Evolutionary conservation across 192 early-diverging fungal species (phyloP).

Genomic region (Cetraspora pellucida): DNA sequence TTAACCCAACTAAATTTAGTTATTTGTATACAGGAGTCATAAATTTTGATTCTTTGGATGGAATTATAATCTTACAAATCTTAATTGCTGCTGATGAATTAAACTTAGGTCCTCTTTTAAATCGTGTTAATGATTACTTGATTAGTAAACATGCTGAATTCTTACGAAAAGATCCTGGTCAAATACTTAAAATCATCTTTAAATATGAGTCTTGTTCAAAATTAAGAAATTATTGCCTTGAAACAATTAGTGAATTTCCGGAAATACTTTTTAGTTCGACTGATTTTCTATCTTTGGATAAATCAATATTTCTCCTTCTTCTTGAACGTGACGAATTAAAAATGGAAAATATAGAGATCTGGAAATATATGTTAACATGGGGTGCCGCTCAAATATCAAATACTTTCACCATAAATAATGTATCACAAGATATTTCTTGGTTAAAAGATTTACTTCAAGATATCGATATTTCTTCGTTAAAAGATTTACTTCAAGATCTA

Average conservation of each 20-base stretch:
- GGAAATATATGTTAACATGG: slow-evolving; percentile 10
- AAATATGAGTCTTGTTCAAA: neutral
- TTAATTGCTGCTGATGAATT: slow-evolving; percentile 7
- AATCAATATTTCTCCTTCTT: neutral
- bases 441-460: neutral
- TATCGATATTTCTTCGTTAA: neutral
- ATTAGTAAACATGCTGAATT: neutral
- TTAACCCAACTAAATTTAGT: neutral
- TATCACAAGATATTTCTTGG: neutral
- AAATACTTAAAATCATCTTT: slow-evolving; percentile 1
- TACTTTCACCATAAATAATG: neutral
- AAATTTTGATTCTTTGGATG: neutral
- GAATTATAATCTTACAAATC: neutral
- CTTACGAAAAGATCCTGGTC: neutral
- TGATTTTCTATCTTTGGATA: neutral
- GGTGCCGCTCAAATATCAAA: slow-evolving; percentile 1
- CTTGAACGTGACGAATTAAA: neutral
- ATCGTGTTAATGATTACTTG: neutral
- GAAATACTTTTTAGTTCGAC: neutral
- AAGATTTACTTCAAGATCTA: neutral
- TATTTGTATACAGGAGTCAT: slow-evolving; percentile 21
- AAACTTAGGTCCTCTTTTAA: neutral
- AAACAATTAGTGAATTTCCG: neutral
- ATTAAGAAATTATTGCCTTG: neutral
- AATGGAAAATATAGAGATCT: neutral